A percentile compares a stretch with the other conserved stretches of the same genome.
These are phyloP conservation scores for Claviceps maximensis DNA, from an alignment of 2,329 filamentous ascomycete genomes.

Conservation along the genomic window DNA sequence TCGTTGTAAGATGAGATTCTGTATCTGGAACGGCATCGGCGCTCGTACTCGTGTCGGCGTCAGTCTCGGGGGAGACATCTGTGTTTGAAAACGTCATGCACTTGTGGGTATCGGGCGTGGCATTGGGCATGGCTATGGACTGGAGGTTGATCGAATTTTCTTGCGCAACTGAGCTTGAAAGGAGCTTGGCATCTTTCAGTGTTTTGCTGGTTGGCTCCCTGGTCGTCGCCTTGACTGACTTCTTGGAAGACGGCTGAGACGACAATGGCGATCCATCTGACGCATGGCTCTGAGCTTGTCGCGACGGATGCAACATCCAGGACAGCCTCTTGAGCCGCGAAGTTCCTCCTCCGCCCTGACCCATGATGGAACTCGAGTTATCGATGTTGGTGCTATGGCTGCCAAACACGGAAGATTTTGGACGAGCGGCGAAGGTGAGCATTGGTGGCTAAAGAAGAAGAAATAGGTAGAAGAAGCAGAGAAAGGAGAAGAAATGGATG, in stretches of 20 bases:
- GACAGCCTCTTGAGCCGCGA: constrained; percentile 6
- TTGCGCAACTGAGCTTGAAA: not conserved
- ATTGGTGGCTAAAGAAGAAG: constrained; percentile 5
- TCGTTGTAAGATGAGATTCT: not conserved
- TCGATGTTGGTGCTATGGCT: constrained; percentile 3
- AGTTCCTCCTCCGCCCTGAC: constrained; percentile 3
- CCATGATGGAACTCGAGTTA: not conserved
- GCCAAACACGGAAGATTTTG: constrained; percentile 5
- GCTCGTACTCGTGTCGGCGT: not conserved
- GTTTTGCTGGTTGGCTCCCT: not conserved
- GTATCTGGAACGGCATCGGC: not conserved
- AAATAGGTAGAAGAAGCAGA: not conserved
- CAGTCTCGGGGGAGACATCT: not conserved
- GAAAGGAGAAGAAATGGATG: not conserved
- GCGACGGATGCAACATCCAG: constrained; percentile 10
- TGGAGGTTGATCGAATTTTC: not conserved
- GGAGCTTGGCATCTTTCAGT: not conserved
- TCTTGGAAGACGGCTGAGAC: constrained; percentile 2
- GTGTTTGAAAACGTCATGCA: too few species aligned
- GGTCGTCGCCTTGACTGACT: not conserved
- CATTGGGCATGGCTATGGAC: not conserved
- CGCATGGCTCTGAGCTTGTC: constrained; percentile 21
- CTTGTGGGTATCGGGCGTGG: not conserved
- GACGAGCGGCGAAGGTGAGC: constrained; percentile 6
- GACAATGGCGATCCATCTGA: constrained; percentile 30